Evolutionary conservation across 1,139 yeast genomes (phyloP).

Genomic region (Geotrichum carabidarum): DNA sequence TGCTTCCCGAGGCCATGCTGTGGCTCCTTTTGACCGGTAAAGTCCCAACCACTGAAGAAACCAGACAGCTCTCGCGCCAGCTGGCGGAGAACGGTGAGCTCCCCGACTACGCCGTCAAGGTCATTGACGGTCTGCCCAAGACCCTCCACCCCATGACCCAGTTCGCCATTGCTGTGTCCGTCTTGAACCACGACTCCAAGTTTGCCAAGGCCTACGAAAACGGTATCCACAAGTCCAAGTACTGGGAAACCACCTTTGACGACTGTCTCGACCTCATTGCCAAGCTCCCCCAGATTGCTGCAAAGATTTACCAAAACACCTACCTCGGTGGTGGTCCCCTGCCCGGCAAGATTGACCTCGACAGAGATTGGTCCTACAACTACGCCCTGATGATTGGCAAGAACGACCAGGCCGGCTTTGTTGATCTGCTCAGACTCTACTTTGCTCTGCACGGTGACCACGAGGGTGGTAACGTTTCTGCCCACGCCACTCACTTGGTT

Average conservation of each 20-base stretch:
- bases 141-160: slow-evolving; percentile 97
- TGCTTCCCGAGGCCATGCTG: slow-evolving; percentile 79
- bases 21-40: slow-evolving; percentile 91
- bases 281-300: slow-evolving; percentile 86
- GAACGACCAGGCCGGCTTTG: slow-evolving; percentile 73
- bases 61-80: slow-evolving; percentile 70
- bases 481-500: slow-evolving; percentile 94
- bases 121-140: slow-evolving; percentile 77
- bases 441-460: slow-evolving; percentile 94
- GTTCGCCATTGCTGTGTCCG: slow-evolving; percentile 86
- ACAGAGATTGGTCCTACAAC: slow-evolving; percentile 88
- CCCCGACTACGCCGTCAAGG: slow-evolving; percentile 80
- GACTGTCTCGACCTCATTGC: slow-evolving; percentile 86
- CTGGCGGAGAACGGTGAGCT: slow-evolving; percentile 76
- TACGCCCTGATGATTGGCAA: slow-evolving; percentile 79
- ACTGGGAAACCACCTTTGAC: slow-evolving; percentile 91
- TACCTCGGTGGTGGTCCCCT: slow-evolving; percentile 67
- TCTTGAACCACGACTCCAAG: slow-evolving; percentile 83
- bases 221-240: slow-evolving; percentile 80
- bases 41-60: slow-evolving; percentile 73
- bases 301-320: slow-evolving; percentile 87
- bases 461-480: slow-evolving; percentile 98
- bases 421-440: slow-evolving; percentile 88
- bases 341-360: slow-evolving; percentile 59
- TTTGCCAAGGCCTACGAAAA: slow-evolving; percentile 88